Conservation (phyloP, 495 filamentous ascomycete genomes). For the Aeminium ludgeri region DNA sequence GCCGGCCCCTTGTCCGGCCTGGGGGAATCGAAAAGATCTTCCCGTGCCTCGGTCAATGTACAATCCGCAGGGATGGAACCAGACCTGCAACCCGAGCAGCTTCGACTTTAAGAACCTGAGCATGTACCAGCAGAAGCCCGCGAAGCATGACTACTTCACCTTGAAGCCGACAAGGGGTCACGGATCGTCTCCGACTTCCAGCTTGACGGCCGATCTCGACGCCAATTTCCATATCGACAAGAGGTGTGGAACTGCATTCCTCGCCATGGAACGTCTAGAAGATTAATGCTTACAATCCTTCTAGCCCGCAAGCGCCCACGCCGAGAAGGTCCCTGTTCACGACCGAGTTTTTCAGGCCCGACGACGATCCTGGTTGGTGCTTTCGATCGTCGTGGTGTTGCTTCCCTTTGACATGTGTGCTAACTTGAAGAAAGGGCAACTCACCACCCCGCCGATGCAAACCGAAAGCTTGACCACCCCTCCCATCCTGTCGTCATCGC, state of each 20-base stretch:
- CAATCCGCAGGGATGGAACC: constrained; percentile 30
- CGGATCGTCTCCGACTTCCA: constrained; percentile 68
- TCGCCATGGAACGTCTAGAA: constrained; percentile 4
- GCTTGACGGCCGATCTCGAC: constrained; percentile 80
- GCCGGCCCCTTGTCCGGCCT: constrained; percentile 45
- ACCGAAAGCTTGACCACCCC: constrained; percentile 64
- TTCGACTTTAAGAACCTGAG: constrained; percentile 60
- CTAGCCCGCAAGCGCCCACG: constrained; percentile 77
- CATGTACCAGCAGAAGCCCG: constrained; percentile 34
- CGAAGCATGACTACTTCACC: constrained; percentile 61
- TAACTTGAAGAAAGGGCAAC: constrained; percentile 32
- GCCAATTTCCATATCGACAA: constrained; percentile 92
- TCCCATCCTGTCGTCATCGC: constrained; percentile 68
- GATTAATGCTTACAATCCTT: constrained; percentile 17
- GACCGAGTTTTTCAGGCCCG: constrained; percentile 48
- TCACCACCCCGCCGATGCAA: constrained; percentile 69
- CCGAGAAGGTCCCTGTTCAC: constrained; percentile 89
- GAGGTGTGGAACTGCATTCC: constrained; percentile 40
- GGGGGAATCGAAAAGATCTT: constrained; percentile 36
- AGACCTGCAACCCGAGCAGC: constrained; percentile 26
- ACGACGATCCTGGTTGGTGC: constrained; percentile 54
- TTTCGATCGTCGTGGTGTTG: not conserved
- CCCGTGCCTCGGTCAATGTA: constrained; percentile 21
- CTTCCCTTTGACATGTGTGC: not conserved
- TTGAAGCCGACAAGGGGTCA: constrained; percentile 49